Percentiles rank a stretch among this genome's conserved stretches.
These are phyloP conservation scores for Hypoxylon cercidicola DNA, from an alignment of 495 filamentous ascomycete genomes.

Conservation along the genomic window DNA sequence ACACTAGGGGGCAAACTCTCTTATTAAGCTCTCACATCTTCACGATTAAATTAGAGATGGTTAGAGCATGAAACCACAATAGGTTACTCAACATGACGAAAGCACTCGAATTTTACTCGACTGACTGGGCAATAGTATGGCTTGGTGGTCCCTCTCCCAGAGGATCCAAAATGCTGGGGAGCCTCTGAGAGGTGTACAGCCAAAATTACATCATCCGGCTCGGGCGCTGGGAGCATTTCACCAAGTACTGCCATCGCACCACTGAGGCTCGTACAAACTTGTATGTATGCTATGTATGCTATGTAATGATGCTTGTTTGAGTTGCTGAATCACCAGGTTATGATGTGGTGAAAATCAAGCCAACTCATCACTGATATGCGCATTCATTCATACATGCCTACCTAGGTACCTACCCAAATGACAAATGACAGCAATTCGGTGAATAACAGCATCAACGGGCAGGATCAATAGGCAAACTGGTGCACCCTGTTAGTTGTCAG, in stretches of 20 bases:
- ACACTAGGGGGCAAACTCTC: constrained; percentile 28
- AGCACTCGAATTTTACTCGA: not conserved
- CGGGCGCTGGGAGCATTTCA: constrained; percentile 24
- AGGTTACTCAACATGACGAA: not conserved
- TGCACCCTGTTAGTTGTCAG: constrained; percentile 34
- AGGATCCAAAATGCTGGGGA: constrained; percentile 26
- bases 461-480: constrained; percentile 23
- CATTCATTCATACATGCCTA: constrained; percentile 15
- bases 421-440: constrained; percentile 41
- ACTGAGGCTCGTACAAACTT: constrained; percentile 28
- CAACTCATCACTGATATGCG: too few relatives aligned
- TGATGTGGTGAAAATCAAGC: constrained; percentile 40
- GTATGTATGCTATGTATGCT: not conserved
- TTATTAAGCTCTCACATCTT: constrained; percentile 5
- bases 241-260: constrained; percentile 15
- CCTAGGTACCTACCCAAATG: too few relatives aligned
- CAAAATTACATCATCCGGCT: constrained; percentile 46
- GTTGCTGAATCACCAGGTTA: constrained; percentile 15
- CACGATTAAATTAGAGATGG: not conserved
- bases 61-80: constrained; percentile 1
- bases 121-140: constrained; percentile 5
- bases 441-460: constrained; percentile 24
- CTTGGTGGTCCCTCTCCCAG: constrained; percentile 26
- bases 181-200: constrained; percentile 9
- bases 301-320: not conserved